phyloP scores from a whole-genome alignment of 2,329 filamentous ascomycete genomes.

The Cladosporium sp. region DNA sequence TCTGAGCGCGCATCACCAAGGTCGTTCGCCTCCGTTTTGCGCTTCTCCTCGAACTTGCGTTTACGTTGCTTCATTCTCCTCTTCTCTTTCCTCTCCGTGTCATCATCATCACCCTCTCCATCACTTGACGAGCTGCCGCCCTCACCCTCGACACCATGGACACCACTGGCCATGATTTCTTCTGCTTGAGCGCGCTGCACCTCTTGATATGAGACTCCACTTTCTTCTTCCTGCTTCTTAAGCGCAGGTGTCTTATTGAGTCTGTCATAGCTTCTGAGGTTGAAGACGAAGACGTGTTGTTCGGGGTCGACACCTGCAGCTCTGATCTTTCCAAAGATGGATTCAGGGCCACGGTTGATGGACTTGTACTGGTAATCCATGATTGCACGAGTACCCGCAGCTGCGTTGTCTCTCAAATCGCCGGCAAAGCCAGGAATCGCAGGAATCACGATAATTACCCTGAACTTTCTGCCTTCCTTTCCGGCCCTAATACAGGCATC shows the following conservation, averaged over 20 bases:
- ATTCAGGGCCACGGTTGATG: conserved; percentile 85
- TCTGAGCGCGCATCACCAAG: conserved; percentile 15
- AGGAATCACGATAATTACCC: conserved; percentile 85
- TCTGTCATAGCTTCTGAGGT: conserved; percentile 86
- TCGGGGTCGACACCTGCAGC: conserved; percentile 71
- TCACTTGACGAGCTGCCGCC: conserved; percentile 18
- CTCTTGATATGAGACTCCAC: conserved; percentile 79
- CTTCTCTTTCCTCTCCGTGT: conserved; percentile 32
- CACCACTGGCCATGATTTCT: conserved; percentile 74
- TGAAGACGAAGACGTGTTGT: conserved; percentile 89
- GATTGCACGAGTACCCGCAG: conserved; percentile 82
- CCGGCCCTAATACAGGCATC: conserved; percentile 79
- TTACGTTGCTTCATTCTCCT: conserved; percentile 44
- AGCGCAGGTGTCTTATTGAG: conserved; percentile 76
- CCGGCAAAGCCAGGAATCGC: conserved; percentile 92
- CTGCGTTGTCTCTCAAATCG: conserved; percentile 77
- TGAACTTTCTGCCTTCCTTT: conserved; percentile 81
- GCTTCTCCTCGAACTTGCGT: conserved; percentile 42
- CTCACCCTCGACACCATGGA: conserved; percentile 55
- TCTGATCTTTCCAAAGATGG: conserved; percentile 76
- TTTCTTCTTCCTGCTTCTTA: conserved; percentile 70
- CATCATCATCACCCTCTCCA: conserved; percentile 21
- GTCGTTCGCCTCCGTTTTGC: conserved; percentile 27
- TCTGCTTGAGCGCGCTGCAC: conserved; percentile 85
- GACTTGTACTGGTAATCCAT: conserved; percentile 99